Evolutionary conservation across 1,139 yeast genomes (phyloP), one percentile per base, ranked within the genome.

Genomic region (Chernovozyma sophiae-reginae): DNA sequence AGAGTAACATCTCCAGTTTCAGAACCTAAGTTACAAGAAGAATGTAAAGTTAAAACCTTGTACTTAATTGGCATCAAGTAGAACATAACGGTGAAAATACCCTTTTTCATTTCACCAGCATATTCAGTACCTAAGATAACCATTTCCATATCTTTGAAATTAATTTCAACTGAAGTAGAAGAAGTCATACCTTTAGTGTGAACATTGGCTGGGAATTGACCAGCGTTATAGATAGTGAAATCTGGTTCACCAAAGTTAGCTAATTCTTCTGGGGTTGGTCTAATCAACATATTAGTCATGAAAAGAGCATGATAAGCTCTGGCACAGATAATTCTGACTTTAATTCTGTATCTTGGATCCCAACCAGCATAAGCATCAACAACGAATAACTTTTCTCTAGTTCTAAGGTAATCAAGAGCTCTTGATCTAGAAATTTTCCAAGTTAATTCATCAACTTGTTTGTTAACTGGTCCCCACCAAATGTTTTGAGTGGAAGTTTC

Each of bases 401-500:
- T 92, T 76, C 96, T 86, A 62, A 92, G 79, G 73, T 89, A 92
- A 66, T 92, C 98, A 53, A 90, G 79, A 40, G 98, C 97, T 70
- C 98, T 86, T 52, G 94, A 94, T 64, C 96, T 84, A 62, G 94
- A 86, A 55, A 92, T 90, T 56, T 81, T 79, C 97, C 97, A 92
- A 32, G 97, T 89, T 60, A 83, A 81, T 67, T 87, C 96, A 46
- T 87, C 84, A 55, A 92, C 92, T 68, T 90, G 86, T 68, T 86
- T 87, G 74, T 92, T 92, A 53, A 92, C 98, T 8, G 97, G 97
- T 23, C 98, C 98, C 98, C 98, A 92, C 97, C 98, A 92, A 53
- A 92, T 80, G 59, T 90, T 72, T 45, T 86, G 78, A 41, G 77
- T 65, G 30, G 97, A 89, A 38, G 94, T 74, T 51, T 78, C 84